phyloP scores from a whole-genome alignment of 352 stramenopile species.

The Pythium pyrilobum region DNA sequence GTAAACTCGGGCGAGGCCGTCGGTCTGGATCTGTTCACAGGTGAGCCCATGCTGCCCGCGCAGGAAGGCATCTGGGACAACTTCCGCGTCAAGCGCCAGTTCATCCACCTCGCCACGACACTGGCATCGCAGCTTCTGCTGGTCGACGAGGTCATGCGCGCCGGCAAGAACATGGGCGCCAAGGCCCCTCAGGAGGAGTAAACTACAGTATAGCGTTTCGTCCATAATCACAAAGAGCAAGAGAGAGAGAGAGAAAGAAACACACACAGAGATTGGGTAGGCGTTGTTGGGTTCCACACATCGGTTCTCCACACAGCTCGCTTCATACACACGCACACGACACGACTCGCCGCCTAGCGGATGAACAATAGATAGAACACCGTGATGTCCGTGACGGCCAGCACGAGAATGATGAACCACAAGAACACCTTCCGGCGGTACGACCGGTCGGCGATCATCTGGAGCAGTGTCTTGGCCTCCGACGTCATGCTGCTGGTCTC shows the following conservation, averaged over 20 bases:
- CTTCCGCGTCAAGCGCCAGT: constrained; percentile 98
- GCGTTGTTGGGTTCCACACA: too few species aligned
- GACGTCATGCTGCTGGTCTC: constrained; percentile 65
- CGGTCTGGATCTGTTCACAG: constrained; percentile 95
- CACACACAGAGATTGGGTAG: background rate
- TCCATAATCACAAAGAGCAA: constrained; percentile 6
- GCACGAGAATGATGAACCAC: constrained; percentile 58
- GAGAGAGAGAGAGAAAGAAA: background rate
- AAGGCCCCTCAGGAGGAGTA: constrained; percentile 67
- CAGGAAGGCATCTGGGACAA: constrained; percentile 98
- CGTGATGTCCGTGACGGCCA: constrained; percentile 59
- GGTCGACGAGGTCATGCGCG: constrained; percentile 99
- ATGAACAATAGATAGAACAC: constrained; percentile 88
- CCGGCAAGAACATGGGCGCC: constrained; percentile 96
- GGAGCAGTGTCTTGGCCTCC: constrained; percentile 55
- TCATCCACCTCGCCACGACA: constrained; percentile 97
- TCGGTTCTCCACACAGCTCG: too few species aligned
- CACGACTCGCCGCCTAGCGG: background rate
- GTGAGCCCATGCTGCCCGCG: constrained; percentile 95
- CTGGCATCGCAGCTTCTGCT: constrained; percentile 98
- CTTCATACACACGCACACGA: background rate
- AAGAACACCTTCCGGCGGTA: constrained; percentile 71
- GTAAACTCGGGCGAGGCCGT: constrained; percentile 87
- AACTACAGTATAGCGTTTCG: constrained; percentile 19
- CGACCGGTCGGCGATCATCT: constrained; percentile 66